phyloP scores from a whole-genome alignment of 352 stramenopile genomes.

The Elongisporangium senticosum region DNA sequence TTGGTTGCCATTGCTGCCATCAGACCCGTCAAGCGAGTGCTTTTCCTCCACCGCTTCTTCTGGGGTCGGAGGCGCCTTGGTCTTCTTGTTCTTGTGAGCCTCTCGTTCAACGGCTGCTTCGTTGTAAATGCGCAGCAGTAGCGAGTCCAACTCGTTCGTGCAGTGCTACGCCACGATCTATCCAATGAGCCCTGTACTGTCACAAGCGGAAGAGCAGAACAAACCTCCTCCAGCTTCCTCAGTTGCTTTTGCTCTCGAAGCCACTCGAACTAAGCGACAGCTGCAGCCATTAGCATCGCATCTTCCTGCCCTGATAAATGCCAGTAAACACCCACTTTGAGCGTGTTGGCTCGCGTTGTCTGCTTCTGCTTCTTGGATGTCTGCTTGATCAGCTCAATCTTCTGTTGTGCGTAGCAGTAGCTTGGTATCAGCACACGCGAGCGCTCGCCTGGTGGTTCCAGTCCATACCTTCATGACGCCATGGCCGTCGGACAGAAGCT shows the following conservation, averaged over 20 bases:
- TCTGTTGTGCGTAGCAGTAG: conserved; percentile 15
- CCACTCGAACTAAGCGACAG: conserved; percentile 46
- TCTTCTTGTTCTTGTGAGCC: conserved; percentile 16
- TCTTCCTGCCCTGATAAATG: neutral
- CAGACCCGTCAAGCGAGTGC: neutral
- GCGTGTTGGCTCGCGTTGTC: conserved; percentile 40
- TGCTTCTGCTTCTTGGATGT: conserved; percentile 54
- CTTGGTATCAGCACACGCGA: neutral
- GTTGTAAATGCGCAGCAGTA: conserved; percentile 62
- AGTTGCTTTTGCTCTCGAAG: conserved; percentile 57
- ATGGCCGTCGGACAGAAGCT: conserved; percentile 42
- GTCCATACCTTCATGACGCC: conserved; percentile 45
- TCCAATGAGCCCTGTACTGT: neutral
- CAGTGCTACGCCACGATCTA: conserved; percentile 25
- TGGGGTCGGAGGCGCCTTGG: neutral
- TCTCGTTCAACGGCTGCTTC: conserved; percentile 28
- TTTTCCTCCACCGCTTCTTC: neutral
- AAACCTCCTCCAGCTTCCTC: conserved; percentile 59
- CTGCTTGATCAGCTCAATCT: conserved; percentile 63
- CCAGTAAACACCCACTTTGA: conserved; percentile 31
- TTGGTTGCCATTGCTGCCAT: conserved; percentile 7
- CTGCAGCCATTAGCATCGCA: neutral
- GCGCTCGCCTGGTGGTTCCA: neutral
- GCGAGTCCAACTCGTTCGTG: conserved; percentile 56
- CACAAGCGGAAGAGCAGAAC: neutral